Evolutionary conservation across 1,284 basidiomycete species (phyloP).

Genomic region (Vanrija sp.): DNA sequence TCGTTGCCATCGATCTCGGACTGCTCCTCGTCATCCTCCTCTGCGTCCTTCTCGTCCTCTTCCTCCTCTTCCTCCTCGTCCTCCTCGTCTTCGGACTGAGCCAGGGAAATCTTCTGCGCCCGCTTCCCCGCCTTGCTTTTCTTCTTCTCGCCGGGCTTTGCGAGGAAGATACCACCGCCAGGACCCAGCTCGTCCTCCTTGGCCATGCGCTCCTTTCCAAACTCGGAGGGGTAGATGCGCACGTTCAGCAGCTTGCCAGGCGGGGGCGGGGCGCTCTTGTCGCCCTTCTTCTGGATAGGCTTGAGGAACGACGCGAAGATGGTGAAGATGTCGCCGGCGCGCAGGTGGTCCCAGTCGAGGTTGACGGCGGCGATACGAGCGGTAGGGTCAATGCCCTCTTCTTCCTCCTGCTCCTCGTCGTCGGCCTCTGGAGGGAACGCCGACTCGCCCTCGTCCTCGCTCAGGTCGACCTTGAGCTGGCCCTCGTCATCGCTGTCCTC

Average conservation of each 20-base stretch:
- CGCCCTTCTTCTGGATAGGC: slow-evolving; percentile 18
- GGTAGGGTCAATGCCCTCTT: slow-evolving; percentile 52
- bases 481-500: slow-evolving; percentile 35
- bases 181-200: slow-evolving; percentile 88
- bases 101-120: slow-evolving; percentile 13
- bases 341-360: slow-evolving; percentile 97
- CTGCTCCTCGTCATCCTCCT: slow-evolving; percentile 28
- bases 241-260: slow-evolving; percentile 68
- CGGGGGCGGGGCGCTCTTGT: slow-evolving; percentile 35
- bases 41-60: slow-evolving; percentile 30
- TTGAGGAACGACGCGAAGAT: slow-evolving; percentile 83
- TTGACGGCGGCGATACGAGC: slow-evolving; percentile 86
- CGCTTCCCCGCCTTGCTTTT: slow-evolving; percentile 18
- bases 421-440: slow-evolving; percentile 33
- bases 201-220: slow-evolving; percentile 84
- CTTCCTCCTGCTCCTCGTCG: slow-evolving; percentile 44
- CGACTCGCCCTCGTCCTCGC: slow-evolving; percentile 59
- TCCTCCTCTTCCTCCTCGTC: slow-evolving; percentile 21
- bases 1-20: slow-evolving; percentile 45
- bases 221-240: slow-evolving; percentile 85
- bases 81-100: slow-evolving; percentile 13
- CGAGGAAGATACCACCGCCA: slow-evolving; percentile 71
- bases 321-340: slow-evolving; percentile 84
- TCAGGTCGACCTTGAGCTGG: slow-evolving; percentile 59
- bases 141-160: slow-evolving; percentile 17